Percentiles rank a stretch among this genome's conserved stretches.
Evolutionary conservation across 768 basidiomycete genomes (phyloP).

Genomic region (Gloeophyllum trabeum): DNA sequence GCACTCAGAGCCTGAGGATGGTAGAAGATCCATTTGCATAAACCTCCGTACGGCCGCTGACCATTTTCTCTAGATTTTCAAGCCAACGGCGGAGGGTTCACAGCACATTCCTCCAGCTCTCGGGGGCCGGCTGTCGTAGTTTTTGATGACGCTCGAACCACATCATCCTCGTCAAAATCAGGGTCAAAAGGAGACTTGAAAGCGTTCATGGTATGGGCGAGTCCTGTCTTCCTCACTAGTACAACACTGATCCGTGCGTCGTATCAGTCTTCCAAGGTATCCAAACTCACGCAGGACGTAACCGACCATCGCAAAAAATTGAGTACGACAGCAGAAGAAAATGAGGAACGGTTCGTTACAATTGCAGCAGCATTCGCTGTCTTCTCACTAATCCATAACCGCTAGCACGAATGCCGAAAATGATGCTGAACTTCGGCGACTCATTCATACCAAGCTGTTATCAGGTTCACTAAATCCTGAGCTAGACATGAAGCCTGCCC

Average conservation of each 20-base stretch:
- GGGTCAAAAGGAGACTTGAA: slow-evolving; percentile 36
- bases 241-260: slow-evolving; percentile 1
- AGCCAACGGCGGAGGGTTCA: slow-evolving; percentile 28
- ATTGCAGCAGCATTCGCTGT: not conserved
- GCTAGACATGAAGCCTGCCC: slow-evolving; percentile 49
- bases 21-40: not conserved
- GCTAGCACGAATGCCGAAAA: slow-evolving; percentile 74
- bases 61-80: not conserved
- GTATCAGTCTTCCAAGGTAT: slow-evolving; percentile 69
- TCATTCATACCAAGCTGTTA: slow-evolving; percentile 71
- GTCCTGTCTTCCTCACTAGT: not conserved
- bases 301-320: slow-evolving; percentile 5
- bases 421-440: slow-evolving; percentile 65
- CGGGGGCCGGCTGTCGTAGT: slow-evolving; percentile 39
- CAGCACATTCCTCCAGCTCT: slow-evolving; percentile 18
- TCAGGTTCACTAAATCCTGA: slow-evolving; percentile 62
- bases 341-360: slow-evolving; percentile 12
- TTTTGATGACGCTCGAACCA: slow-evolving; percentile 30
- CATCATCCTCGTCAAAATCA: slow-evolving; percentile 11
- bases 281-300: slow-evolving; percentile 36
- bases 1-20: not conserved
- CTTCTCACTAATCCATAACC: slow-evolving; percentile 2
- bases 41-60: not conserved
- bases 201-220: slow-evolving; percentile 60
- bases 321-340: slow-evolving; percentile 11